A percentile compares a stretch with the other conserved stretches of the same genome.
Conservation (phyloP, 768 basidiomycete species). For the Omphalotus guepiniiformis region DNA sequence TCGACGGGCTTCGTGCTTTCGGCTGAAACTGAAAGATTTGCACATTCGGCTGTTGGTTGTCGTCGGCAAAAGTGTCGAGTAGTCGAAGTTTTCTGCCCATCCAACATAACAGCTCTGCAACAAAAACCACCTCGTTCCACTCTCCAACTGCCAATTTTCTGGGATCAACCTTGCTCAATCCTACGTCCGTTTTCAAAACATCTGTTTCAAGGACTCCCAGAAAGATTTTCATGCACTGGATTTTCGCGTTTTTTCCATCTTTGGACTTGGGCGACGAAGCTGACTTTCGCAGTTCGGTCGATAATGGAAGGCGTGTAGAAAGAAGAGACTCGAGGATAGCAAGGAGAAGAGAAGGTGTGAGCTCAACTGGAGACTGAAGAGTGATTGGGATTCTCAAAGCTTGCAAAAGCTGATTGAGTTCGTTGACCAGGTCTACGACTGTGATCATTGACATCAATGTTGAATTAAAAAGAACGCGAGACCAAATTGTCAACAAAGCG, state of each 20-base stretch:
- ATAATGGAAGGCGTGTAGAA: slow-evolving; percentile 46
- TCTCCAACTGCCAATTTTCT: slow-evolving; percentile 57
- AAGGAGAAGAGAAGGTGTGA: slow-evolving; percentile 69
- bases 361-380: slow-evolving; percentile 50
- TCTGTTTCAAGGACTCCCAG: slow-evolving; percentile 70
- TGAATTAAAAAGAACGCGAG: too few species aligned
- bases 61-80: not conserved
- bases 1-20: slow-evolving; percentile 13
- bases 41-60: not conserved
- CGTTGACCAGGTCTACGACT: too few species aligned
- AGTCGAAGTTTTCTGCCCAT: slow-evolving; percentile 36
- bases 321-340: slow-evolving; percentile 66
- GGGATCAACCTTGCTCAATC: slow-evolving; percentile 63
- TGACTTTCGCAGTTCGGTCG: slow-evolving; percentile 13
- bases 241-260: slow-evolving; percentile 34
- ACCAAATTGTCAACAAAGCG: too few species aligned
- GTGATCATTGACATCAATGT: too few species aligned
- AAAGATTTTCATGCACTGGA: slow-evolving; percentile 71
- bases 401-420: slow-evolving; percentile 45
- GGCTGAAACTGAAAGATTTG: not conserved
- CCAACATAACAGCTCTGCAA: slow-evolving; percentile 70
- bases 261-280: slow-evolving; percentile 28
- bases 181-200: slow-evolving; percentile 54
- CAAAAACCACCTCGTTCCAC: slow-evolving; percentile 60
- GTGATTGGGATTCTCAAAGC: slow-evolving; percentile 41